A percentile compares a stretch with the other conserved stretches of the same genome.
Conservation (phyloP, 2,329 filamentous ascomycete species). For the Aspergillus udagawae region DNA sequence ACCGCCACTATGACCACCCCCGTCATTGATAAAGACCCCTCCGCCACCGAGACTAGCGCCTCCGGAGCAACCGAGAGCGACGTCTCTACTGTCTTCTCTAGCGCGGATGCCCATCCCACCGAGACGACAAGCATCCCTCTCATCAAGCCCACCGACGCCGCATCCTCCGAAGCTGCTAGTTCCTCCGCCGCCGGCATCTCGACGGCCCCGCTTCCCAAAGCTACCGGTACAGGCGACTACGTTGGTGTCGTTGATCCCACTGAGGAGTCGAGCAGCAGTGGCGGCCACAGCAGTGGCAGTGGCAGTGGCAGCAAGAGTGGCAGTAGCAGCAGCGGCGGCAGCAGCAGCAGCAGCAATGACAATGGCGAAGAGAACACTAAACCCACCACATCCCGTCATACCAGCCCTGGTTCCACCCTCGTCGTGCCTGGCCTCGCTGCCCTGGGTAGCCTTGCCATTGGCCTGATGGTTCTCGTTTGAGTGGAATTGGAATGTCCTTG, state of each 20-base stretch:
- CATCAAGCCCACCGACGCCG: conserved; percentile 12
- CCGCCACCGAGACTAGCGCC: background rate
- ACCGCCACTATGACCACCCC: background rate
- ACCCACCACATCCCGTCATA: conserved; percentile 8
- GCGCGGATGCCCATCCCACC: conserved; percentile 5
- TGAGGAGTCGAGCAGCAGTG: background rate
- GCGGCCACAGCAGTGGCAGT: background rate
- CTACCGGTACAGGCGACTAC: conserved; percentile 1
- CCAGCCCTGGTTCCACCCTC: conserved; percentile 25
- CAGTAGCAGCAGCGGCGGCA: conserved; percentile 4
- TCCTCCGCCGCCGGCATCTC: background rate
- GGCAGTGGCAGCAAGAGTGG: conserved; percentile 1
- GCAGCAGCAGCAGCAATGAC: conserved; percentile 2
- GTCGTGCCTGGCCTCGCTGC: conserved; percentile 20
- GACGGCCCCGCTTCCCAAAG: conserved; percentile 1
- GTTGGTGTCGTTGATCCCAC: background rate
- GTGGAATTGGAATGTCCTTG: background rate
- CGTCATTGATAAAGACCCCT: background rate
- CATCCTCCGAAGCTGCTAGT: background rate
- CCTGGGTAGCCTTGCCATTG: conserved; percentile 15
- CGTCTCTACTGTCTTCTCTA: conserved; percentile 8
- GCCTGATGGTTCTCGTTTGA: conserved; percentile 25
- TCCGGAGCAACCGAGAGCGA: background rate
- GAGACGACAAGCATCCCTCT: conserved; percentile 16
- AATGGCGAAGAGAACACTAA: background rate